A percentile compares a stretch with the other conserved stretches of the same genome.
Conservation (phyloP, 306 rosid genomes). For the Carpinus viminea region DNA sequence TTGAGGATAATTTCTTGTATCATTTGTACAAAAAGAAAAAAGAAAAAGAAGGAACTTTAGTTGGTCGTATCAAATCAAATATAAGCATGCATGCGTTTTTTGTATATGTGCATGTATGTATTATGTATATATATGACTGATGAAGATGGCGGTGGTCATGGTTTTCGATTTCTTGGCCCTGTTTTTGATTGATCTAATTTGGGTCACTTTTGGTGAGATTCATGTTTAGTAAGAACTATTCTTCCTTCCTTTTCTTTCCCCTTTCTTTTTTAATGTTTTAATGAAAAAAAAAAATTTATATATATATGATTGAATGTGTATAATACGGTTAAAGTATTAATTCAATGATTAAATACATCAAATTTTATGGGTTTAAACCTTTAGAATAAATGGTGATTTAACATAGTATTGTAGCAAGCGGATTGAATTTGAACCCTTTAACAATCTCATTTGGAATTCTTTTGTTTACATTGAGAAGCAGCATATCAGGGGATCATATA, state of each 20-base stretch:
- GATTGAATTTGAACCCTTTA: too few relatives aligned
- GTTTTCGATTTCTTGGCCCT: background rate
- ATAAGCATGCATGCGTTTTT: background rate
- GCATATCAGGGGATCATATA: background rate
- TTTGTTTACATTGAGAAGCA: constrained; percentile 3
- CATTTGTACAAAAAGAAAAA: background rate
- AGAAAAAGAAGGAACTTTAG: background rate
- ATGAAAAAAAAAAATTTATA: background rate
- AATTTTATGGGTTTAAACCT: too few relatives aligned
- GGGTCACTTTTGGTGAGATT: background rate
- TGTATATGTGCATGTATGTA: background rate
- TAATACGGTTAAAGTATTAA: too few relatives aligned
- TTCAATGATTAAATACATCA: too few relatives aligned
- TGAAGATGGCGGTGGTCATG: background rate
- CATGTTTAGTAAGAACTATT: background rate
- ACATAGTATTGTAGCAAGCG: too few relatives aligned
- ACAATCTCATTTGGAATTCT: background rate
- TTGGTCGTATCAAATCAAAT: background rate
- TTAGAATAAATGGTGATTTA: too few relatives aligned
- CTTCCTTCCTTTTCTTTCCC: background rate
- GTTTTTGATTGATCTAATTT: background rate
- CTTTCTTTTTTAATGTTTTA: too few relatives aligned
- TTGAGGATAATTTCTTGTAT: background rate
- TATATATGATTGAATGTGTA: too few relatives aligned
- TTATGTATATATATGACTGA: background rate